Base-by-base conservation (phyloP, 1,139 yeast genomes). In the Candida sp. region DNA sequence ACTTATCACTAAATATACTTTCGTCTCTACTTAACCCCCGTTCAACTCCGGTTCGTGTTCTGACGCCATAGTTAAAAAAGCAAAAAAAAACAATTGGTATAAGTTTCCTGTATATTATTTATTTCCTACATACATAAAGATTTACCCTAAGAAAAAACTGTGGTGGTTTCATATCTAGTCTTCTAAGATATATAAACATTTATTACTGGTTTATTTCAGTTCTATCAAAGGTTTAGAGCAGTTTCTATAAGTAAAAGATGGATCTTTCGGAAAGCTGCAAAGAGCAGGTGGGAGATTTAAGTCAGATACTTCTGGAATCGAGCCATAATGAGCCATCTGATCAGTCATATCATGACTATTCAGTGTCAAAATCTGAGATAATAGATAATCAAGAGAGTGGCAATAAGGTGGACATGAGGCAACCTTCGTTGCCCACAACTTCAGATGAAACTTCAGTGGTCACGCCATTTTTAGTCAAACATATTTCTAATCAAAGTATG, bases 391-490 rank as follows among this genome's bases (percentile, higher is more conserved):
- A 33, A 22, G 38, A 36, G 19, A 36, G 27, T 22, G 15, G 7
- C 12, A 37, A 43, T 11, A 41, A 27, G 32, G 33, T 38, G 11
- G 29, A 33, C 19, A 29, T 23, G 11, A 36, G 32, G 22, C 22
- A 22, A 33, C 30, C 43, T 1, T 33, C 39, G 40, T 40, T 21
- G 33, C 42, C 41, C 56, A 58, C 40, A 50, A 56, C n/a, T 33
- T 23, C 39, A 35, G 46, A 44, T 21, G 51, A 52, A 33, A 41
- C 42, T 2, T 66, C 73, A 0, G 74, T 71, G 33, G 72, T 73
- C 12, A 73, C 77, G 0, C 79, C 79, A 2, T 75, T 74, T 47
- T 56, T 75, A 30, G 68, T 63, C 33, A 72, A 70, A 48, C 79
- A 74, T 51, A 71, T 74, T 29, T 61, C 66, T 45, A 77, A 72